Evolutionary conservation across 306 rosid species (phyloP).

Genomic region (Prunus kanzakura): DNA sequence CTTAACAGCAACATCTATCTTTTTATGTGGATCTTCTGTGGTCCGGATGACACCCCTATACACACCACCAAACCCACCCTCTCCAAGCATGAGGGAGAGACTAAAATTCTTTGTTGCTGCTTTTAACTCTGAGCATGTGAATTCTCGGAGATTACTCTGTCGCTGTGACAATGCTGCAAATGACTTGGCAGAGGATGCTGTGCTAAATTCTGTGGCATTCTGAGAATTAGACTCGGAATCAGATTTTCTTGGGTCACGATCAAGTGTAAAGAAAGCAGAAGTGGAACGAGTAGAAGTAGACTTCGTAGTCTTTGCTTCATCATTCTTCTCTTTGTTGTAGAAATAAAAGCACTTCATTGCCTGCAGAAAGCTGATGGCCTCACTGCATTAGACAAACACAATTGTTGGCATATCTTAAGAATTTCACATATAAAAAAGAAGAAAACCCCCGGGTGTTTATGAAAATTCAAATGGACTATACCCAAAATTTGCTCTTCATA

Average conservation of each 20-base stretch:
- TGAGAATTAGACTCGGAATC: slow-evolving; percentile 46
- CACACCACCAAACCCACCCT: slow-evolving; percentile 64
- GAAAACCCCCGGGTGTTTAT: background rate
- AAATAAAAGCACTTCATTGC: slow-evolving; percentile 49
- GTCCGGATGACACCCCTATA: slow-evolving; percentile 41
- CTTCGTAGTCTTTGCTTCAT: slow-evolving; percentile 33
- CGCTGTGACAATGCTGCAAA: slow-evolving; percentile 52
- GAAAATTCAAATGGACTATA: background rate
- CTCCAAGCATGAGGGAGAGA: slow-evolving; percentile 57
- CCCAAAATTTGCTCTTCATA: background rate
- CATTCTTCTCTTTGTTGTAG: slow-evolving; percentile 22
- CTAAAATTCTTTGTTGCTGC: slow-evolving; percentile 55
- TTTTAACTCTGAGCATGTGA: slow-evolving; percentile 53
- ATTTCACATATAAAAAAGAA: background rate
- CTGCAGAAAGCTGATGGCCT: slow-evolving; percentile 19
- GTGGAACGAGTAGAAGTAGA: slow-evolving; percentile 32
- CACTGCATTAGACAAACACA: slow-evolving; percentile 20
- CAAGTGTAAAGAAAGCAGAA: slow-evolving; percentile 35
- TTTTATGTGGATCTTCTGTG: slow-evolving; percentile 35
- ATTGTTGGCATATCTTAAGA: background rate
- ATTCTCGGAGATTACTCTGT: slow-evolving; percentile 48
- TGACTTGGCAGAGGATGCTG: slow-evolving; percentile 42
- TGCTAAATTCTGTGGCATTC: slow-evolving; percentile 46
- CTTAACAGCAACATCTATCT: slow-evolving; percentile 53
- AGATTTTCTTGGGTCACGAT: slow-evolving; percentile 39